Conservation (phyloP, 2,329 filamentous ascomycete genomes). For the Mycocentrospora acerina region DNA sequence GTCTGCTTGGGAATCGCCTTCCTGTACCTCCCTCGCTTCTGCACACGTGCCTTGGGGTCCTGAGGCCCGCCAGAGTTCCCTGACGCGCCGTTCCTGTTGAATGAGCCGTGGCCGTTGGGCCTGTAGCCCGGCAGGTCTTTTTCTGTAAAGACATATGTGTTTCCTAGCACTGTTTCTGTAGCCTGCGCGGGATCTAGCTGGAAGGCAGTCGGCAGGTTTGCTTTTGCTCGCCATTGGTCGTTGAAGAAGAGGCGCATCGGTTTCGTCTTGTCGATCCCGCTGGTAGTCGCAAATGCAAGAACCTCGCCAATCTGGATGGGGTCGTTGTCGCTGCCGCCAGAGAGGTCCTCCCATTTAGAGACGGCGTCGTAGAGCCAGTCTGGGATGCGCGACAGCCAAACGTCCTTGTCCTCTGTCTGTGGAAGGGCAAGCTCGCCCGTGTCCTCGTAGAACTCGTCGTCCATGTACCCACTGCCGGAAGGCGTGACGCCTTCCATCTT, state of each 20-base stretch:
- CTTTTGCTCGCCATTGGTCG: conserved; percentile 65
- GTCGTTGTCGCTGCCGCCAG: conserved; percentile 40
- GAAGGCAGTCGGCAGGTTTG: conserved; percentile 83
- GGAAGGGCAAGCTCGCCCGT: conserved; percentile 46
- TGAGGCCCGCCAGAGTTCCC: conserved; percentile 25
- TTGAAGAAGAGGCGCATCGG: conserved; percentile 69
- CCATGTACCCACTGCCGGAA: conserved; percentile 35
- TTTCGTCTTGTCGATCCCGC: conserved; percentile 27
- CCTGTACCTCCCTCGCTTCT: conserved; percentile 38
- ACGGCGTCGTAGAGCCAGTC: conserved; percentile 43
- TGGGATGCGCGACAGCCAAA: conserved; percentile 44
- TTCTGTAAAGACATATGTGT: conserved; percentile 91
- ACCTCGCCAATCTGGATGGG: conserved; percentile 42
- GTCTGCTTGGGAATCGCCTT: conserved; percentile 48
- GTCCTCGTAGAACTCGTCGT: conserved; percentile 48
- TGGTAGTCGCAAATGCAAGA: conserved; percentile 27
- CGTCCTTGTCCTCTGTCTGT: conserved; percentile 24
- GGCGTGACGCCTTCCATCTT: conserved; percentile 39
- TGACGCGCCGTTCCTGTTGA: conserved; percentile 22
- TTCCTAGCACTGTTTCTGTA: conserved; percentile 66
- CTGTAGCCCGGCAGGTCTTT: conserved; percentile 82
- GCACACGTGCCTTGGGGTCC: conserved; percentile 35
- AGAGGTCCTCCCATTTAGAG: conserved; percentile 38
- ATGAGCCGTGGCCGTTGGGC: conserved; percentile 31
- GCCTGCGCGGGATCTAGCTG: conserved; percentile 63